Evolutionary conservation across 768 basidiomycete genomes (phyloP), one percentile per base, ranked within the genome.

Genomic region (Phylloporus sp.): DNA sequence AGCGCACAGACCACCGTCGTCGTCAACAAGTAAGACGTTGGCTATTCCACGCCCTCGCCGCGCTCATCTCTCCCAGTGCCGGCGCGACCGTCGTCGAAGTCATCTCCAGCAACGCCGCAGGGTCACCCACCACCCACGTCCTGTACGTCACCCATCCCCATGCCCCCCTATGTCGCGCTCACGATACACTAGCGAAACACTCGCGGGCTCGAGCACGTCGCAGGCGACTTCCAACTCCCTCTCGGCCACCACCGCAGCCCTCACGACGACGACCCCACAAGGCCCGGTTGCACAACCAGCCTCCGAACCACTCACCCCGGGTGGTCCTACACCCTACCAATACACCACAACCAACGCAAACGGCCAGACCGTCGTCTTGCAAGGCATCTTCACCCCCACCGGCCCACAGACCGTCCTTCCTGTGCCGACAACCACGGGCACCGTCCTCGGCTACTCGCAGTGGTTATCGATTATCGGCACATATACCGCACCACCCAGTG

Each of bases 81-180:
- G 84, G 84, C 7, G 58, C 69, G 27, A 72, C 81, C 0, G 67
- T 86, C 36, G 70, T 82, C 23, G 71, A 78, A 45, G 64, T 75
- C 36, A 43, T 77, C 48, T 72, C 75, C 15, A 52, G 64, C 26
- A 71, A 78, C 52, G 52, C 60, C 2, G 39, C 53, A 31, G 79
- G 75, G 22, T 13, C 67, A 11, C 61, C 70, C 6, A 57, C 65
- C 1, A 83, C 81, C 8, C 49, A 58, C 20, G 62, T 66, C 6
- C 27, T 82, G 79, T 82, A 45, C 20, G 73, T 57, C 23, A 3
- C 26, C 22, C 8, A 20, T n/a, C n/a, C n/a, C n/a, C n/a, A n/a
- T n/a, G n/a, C n/a, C n/a, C n/a, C 20, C 27, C 11, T 14, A 7
- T 29, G 17, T 36, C 17, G 58, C 56, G 38, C 57, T 46, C 17